These are phyloP conservation scores for Cucurbita maxima DNA, from an alignment of 306 rosid species.

Conservation along the genomic window DNA sequence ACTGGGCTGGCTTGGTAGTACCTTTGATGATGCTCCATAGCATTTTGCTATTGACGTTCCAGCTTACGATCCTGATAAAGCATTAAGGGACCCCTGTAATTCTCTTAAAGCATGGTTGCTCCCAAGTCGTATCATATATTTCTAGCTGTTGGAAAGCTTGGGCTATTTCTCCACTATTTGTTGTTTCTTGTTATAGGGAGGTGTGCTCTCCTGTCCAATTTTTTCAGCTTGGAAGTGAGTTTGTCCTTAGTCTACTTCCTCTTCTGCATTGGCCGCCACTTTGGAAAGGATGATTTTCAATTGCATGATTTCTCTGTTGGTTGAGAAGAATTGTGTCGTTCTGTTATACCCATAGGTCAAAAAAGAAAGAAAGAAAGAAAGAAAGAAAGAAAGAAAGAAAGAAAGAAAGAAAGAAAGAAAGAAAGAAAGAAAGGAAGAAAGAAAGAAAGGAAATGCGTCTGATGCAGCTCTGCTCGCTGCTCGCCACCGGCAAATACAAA, in stretches of 20 bases:
- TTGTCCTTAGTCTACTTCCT: neutral
- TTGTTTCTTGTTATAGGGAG: neutral
- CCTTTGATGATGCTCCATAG: neutral
- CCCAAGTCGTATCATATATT: neutral
- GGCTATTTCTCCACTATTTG: neutral
- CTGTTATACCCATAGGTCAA: too few relatives aligned
- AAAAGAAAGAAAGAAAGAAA: too few relatives aligned
- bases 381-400: too few relatives aligned
- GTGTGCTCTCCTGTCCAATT: neutral
- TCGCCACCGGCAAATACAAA: too few relatives aligned
- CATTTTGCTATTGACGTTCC: neutral
- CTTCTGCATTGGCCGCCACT: neutral
- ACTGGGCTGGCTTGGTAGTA: too few relatives aligned
- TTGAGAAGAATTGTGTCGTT: neutral
- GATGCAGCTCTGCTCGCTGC: too few relatives aligned
- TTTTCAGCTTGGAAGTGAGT: neutral
- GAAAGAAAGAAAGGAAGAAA: too few relatives aligned
- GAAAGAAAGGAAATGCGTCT: too few relatives aligned
- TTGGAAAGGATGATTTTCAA: neutral
- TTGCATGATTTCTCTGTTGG: neutral
- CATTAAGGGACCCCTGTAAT: neutral
- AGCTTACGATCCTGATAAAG: neutral
- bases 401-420: too few relatives aligned
- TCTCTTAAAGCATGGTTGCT: neutral
- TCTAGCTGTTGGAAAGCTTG: neutral